Conservation (phyloP, 2,329 filamentous ascomycete genomes). For the Aureobasidium uvarum region DNA sequence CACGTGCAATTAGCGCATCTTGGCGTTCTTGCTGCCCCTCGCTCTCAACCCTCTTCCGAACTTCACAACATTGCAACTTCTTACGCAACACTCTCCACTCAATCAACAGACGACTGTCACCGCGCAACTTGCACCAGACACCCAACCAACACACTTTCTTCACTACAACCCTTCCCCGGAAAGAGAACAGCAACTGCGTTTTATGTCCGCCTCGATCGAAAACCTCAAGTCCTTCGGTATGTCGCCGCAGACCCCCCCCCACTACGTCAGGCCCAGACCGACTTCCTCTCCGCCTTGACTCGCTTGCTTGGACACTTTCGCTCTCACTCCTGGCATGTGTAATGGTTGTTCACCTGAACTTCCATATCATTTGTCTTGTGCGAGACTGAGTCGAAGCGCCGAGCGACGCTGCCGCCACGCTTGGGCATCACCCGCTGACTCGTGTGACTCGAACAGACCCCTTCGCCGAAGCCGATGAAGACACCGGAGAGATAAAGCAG, state of each 20-base stretch:
- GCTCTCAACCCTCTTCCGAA: slow-evolving; percentile 20
- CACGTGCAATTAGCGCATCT: slow-evolving; percentile 20
- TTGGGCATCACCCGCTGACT: slow-evolving; percentile 26
- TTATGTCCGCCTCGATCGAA: slow-evolving; percentile 88
- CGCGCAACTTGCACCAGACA: not conserved
- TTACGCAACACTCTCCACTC: slow-evolving; percentile 22
- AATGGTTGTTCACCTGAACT: not conserved
- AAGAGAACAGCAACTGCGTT: slow-evolving; percentile 40
- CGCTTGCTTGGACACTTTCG: not conserved
- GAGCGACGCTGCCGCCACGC: slow-evolving; percentile 9
- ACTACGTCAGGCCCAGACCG: slow-evolving; percentile 27
- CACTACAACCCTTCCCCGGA: slow-evolving; percentile 18
- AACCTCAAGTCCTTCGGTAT: slow-evolving; percentile 94
- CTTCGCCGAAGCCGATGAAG: slow-evolving; percentile 99
- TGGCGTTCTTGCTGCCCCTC: slow-evolving; percentile 10
- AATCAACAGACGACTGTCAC: slow-evolving; percentile 4
- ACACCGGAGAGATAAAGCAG: slow-evolving; percentile 92
- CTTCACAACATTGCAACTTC: slow-evolving; percentile 25
- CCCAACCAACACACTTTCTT: not conserved
- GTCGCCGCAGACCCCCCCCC: slow-evolving; percentile 43
- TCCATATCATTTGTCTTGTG: not conserved
- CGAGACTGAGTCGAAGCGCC: not conserved
- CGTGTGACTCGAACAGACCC: slow-evolving; percentile 65
- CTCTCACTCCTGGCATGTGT: not conserved
- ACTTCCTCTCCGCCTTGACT: slow-evolving; percentile 12